Evolutionary conservation across 2,329 filamentous ascomycete genomes (phyloP), one percentile per base, ranked within the genome.

Genomic region (Cladophialophora carrionii): DNA sequence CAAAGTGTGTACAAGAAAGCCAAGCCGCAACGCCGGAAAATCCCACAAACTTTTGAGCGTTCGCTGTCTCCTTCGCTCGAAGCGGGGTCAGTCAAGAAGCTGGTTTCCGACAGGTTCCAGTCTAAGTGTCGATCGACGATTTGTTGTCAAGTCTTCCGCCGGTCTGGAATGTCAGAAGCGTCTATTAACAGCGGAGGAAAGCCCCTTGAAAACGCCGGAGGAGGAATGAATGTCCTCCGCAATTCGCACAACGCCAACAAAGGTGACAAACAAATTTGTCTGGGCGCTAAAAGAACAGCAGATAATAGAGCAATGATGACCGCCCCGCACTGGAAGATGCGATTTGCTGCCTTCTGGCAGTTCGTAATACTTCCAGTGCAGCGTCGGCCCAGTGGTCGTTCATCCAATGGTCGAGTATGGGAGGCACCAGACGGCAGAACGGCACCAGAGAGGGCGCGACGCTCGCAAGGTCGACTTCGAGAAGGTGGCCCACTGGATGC

Each of bases 241-340:
- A 59, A 64, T 32, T 57, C 56, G 49, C 22, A 31, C 31, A 46
- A 64, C 61, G 63, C 63, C 63, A 17, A 57, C 51, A 34, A 65
- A 41, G 62, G 60, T 52, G 53, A 52, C 22, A 34, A 62, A 58
- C 24, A n/a, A 51, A 60, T 51, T 53, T 63, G 67, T 63, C 65
- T 61, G 57, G 61, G 26, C 68, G 67, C 70, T 71, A 59, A 68
- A 68, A 71, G 62, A 68, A 70, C 65, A 69, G 66, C 68, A 72
- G 56, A 68, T 62, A 62, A 64, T 66, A 63, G 61, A 46, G 65
- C 65, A 58, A 62, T 43, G 59, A 55, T 58, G 52, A 56, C 54
- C 59, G 34, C 55, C 60, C 48, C 43, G 58, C 57, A 60, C 55
- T 49, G 51, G 60, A 64, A 62, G n/a, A 64, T 49, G 55, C 37